These are phyloP conservation scores for Amauroascus verrucosus DNA, from an alignment of 2,329 filamentous ascomycete species.

Conservation along the genomic window DNA sequence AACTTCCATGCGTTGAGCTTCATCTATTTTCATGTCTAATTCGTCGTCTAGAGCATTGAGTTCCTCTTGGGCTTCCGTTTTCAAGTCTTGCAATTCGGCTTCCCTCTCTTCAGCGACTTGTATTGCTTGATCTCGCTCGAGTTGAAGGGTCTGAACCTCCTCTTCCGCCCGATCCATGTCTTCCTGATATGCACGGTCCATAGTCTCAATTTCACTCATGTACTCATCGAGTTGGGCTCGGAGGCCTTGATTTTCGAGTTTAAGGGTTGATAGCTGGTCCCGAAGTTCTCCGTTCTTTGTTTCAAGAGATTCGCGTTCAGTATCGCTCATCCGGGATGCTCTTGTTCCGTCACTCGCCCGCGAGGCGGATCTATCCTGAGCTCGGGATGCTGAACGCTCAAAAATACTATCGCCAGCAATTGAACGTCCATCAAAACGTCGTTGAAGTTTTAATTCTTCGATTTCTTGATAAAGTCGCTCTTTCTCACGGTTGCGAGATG, in stretches of 20 bases:
- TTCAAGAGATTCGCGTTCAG: slow-evolving; percentile 77
- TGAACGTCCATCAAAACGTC: slow-evolving; percentile 54
- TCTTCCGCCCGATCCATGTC: slow-evolving; percentile 71
- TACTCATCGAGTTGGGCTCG: slow-evolving; percentile 71
- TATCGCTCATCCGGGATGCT: slow-evolving; percentile 57
- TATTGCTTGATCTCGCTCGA: slow-evolving; percentile 77
- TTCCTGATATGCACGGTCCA: slow-evolving; percentile 62
- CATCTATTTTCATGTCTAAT: slow-evolving; percentile 59
- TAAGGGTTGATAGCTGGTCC: slow-evolving; percentile 75
- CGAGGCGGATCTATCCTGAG: slow-evolving; percentile 63
- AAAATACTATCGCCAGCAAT: slow-evolving; percentile 76
- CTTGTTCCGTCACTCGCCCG: slow-evolving; percentile 59
- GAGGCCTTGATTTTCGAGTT: slow-evolving; percentile 81
- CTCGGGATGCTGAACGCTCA: slow-evolving; percentile 84
- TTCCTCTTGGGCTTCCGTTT: slow-evolving; percentile 50
- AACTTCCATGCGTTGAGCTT: slow-evolving; percentile 57
- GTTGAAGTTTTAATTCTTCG: slow-evolving; percentile 85
- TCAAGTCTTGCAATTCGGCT: slow-evolving; percentile 40
- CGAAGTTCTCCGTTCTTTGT: slow-evolving; percentile 71
- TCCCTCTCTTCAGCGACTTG: slow-evolving; percentile 59
- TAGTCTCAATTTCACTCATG: slow-evolving; percentile 66
- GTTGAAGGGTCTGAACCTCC: slow-evolving; percentile 67
- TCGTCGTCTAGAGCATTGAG: slow-evolving; percentile 52
- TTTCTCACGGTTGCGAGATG: slow-evolving; percentile 88
- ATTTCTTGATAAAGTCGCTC: slow-evolving; percentile 94